Evolutionary conservation across 345 rosid genomes (phyloP), one percentile per base, ranked within the genome.

Genomic region (Abelmoschus esculentus): DNA sequence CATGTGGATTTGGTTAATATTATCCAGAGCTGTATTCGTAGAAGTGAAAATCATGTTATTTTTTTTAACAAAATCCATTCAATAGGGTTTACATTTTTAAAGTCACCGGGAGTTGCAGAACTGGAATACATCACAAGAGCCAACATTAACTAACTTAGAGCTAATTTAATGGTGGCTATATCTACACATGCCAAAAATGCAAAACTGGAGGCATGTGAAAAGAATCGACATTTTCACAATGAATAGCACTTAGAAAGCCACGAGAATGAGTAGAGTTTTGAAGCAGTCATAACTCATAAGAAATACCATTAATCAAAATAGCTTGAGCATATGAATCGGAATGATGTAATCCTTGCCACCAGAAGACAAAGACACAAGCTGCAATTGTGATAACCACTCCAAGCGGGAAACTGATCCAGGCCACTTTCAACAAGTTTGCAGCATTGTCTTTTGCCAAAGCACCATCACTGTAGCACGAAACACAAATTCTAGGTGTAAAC

Each of bases 251-350:
- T 50, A 17, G 40, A 57, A 55, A 57, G 65, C 44, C 53, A 40
- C 26, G 5, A 57, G 72, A 12, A 57, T 3, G 26, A 71, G 49
- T 14, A 66, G 59, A 67, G 52, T 12, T 22, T 3, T 15, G 46
- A 69, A 18, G 66, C 7, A 11, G 34, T 57, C 42, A 60, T 67
- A 70, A 11, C 32, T 57, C 42, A 60, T 67, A 70, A 26, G 67
- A 14, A 69, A 74, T 86, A 92, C 99, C 98, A 71, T 96, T 85
- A 73, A 96, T 89, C 73, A 90, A 76, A 75, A 96, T 89, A 55
- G 96, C 98, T 61, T 81, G 88, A 0, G 85, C 92, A 73, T 88
- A 88, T 18, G 92, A 80, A 32, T 85, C 82, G 40, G 89, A 81
- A 71, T 60, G 72, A 74, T 78, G 80, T 73, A 88, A 82, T 77